Evolutionary conservation across 495 filamentous ascomycete species (phyloP).

Genomic region (Aspergillus haitiensis): DNA sequence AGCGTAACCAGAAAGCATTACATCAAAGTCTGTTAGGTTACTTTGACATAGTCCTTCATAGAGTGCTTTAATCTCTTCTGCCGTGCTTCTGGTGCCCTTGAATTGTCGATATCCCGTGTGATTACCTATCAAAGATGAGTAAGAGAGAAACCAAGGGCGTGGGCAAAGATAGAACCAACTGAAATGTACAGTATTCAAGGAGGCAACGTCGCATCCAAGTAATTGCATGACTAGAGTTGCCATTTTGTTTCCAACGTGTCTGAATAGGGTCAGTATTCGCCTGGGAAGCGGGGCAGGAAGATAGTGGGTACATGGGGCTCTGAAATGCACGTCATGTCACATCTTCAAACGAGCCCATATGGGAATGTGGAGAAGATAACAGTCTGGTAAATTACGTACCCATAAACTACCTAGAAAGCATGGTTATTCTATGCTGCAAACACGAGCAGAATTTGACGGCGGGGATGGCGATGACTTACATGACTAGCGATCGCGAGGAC

Average conservation of each 20-base stretch:
- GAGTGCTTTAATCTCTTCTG: conserved; percentile 78
- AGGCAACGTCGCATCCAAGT: conserved; percentile 88
- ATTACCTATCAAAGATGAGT: conserved; percentile 61
- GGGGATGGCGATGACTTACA: conserved; percentile 59
- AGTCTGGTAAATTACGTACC: conserved; percentile 50
- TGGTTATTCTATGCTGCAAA: conserved; percentile 17
- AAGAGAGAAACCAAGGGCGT: too few species aligned
- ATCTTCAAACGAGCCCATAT: too few species aligned
- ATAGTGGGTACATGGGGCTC: background rate
- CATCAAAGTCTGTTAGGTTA: conserved; percentile 79
- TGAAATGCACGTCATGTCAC: background rate
- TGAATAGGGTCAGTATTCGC: conserved; percentile 32
- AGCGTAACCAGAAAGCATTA: conserved; percentile 91
- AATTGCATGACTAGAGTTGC: conserved; percentile 89
- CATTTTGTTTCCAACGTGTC: conserved; percentile 97
- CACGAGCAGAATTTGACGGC: background rate
- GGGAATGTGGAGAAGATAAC: background rate
- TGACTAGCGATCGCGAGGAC: conserved; percentile 96
- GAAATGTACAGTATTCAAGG: conserved; percentile 94
- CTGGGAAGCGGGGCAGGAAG: conserved; percentile 1
- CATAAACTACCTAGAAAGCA: conserved; percentile 67
- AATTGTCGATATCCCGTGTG: conserved; percentile 87
- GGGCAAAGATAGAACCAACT: conserved; percentile 53
- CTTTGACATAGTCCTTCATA: conserved; percentile 82
- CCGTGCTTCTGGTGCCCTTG: conserved; percentile 77